Evolutionary conservation across 2,329 filamentous ascomycete genomes (phyloP).

Genomic region (Fusarium equiseti): DNA sequence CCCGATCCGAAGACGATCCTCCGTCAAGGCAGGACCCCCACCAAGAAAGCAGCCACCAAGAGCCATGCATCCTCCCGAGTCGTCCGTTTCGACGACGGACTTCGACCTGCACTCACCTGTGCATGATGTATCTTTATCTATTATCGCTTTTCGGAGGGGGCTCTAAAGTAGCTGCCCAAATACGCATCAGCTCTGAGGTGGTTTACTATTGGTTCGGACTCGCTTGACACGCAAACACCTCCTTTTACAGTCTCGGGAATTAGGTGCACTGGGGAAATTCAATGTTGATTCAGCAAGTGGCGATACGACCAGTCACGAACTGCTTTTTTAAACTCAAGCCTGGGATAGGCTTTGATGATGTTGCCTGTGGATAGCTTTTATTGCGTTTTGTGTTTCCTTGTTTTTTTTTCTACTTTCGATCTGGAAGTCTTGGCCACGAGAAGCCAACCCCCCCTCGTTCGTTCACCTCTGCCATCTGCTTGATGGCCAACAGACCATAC

Average conservation of each 20-base stretch:
- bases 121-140: conserved; percentile 51
- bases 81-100: conserved; percentile 58
- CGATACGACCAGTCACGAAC: conserved; percentile 51
- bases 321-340: conserved; percentile 46
- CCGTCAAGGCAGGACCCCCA: conserved; percentile 57
- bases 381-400: conserved; percentile 33
- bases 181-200: conserved; percentile 39
- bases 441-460: conserved; percentile 34
- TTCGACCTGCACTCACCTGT: conserved; percentile 54
- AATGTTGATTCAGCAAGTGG: conserved; percentile 50
- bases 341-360: conserved; percentile 47
- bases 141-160: conserved; percentile 39
- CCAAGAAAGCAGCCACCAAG: conserved; percentile 51
- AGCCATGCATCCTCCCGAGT: conserved; percentile 55
- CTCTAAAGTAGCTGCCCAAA: conserved; percentile 25
- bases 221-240: conserved; percentile 43
- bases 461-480: conserved; percentile 38
- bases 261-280: conserved; percentile 48
- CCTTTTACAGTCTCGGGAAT: conserved; percentile 43
- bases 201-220: conserved; percentile 46
- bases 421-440: conserved; percentile 45
- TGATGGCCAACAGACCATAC: conserved; percentile 42
- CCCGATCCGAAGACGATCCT: conserved; percentile 59
- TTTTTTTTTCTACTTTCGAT: conserved; percentile 27
- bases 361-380: conserved; percentile 48